Base-by-base conservation (phyloP, 2,329 filamentous ascomycete species). In the Botryotinia globosa region DNA sequence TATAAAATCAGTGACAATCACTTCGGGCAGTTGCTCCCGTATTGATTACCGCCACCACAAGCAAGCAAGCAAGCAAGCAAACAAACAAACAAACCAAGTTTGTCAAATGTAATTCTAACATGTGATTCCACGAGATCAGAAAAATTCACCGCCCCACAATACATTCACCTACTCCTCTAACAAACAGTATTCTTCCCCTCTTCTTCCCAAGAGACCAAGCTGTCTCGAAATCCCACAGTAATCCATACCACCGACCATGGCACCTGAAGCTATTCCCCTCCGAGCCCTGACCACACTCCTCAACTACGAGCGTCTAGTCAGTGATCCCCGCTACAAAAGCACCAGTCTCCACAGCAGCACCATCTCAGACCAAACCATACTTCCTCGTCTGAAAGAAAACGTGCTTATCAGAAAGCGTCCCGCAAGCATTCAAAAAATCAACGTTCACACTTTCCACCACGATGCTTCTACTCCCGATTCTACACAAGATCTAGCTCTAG, bases 241-340 rank as follows among this genome's bases (percentile, higher is more conserved):
- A 16, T 10, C 9, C 14, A 29, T 29, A 56, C 0, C 14, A 29
- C 25, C 25, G 18, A 64, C 8, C 8, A 44, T 48, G 32, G 37
- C n/a, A 51, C 61, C 61, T 25, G 44, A 37, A 39, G 59, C 73
- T 8, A 72, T 70, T 45, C 73, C 65, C 39, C 73, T 74, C 10
- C 37, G 70, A 59, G 67, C 70, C 16, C 42, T 54, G 29, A 70
- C 45, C 1, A 62, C 61, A 1, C 61, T 74, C 7, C 59, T 74
- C 32, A 70, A 72, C 44, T 72, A 74, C 54, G 73, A 74, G 39
- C 48, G 59, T 12, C 54, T 65, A 29, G 56, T 32, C 29, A 37
- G 37, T 7, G 66, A 74, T 68, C 65, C 65, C 6, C 59, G 61
- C 54, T 74, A 70, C 22, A 16, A 45, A 16, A 18, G 2, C 20